Evolutionary conservation across 2,329 filamentous ascomycete genomes (phyloP).

Genomic region (Penicillium sp.): DNA sequence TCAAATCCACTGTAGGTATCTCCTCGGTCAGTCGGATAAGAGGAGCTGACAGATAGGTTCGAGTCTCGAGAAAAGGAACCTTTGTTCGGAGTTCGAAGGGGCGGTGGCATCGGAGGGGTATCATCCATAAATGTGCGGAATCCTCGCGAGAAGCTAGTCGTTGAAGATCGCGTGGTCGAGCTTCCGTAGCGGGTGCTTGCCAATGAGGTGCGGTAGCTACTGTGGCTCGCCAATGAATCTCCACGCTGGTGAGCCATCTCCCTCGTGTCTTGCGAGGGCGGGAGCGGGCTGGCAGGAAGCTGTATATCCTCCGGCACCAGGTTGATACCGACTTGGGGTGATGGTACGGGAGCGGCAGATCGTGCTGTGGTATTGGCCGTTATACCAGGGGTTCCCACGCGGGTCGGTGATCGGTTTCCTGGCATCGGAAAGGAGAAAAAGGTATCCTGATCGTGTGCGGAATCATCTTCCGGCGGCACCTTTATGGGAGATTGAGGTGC

Average conservation of each 20-base stretch:
- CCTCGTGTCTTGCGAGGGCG: constrained; percentile 14
- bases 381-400: constrained; percentile 19
- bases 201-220: constrained; percentile 40
- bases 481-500: constrained; percentile 41
- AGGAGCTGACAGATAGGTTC: constrained; percentile 21
- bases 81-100: constrained; percentile 21
- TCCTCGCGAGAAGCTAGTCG: constrained; percentile 29
- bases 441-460: constrained; percentile 48
- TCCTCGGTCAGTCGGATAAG: constrained; percentile 18
- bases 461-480: constrained; percentile 38
- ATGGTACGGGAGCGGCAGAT: constrained; percentile 21
- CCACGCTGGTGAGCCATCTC: constrained; percentile 11
- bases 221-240: constrained; percentile 33
- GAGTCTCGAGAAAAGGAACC: constrained; percentile 23
- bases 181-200: constrained; percentile 37
- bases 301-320: constrained; percentile 19
- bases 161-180: constrained; percentile 35
- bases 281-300: constrained; percentile 18
- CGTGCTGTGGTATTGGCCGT: constrained; percentile 20
- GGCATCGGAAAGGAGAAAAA: constrained; percentile 51
- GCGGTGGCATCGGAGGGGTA: constrained; percentile 31
- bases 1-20: constrained; percentile 29
- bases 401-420: constrained; percentile 28
- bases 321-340: constrained; percentile 11
- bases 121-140: constrained; percentile 30